A percentile compares a stretch with the other conserved stretches of the same genome.
These are phyloP conservation scores for Spergularia azorica DNA, from an alignment of 179 eudicot genomes.

Conservation along the genomic window DNA sequence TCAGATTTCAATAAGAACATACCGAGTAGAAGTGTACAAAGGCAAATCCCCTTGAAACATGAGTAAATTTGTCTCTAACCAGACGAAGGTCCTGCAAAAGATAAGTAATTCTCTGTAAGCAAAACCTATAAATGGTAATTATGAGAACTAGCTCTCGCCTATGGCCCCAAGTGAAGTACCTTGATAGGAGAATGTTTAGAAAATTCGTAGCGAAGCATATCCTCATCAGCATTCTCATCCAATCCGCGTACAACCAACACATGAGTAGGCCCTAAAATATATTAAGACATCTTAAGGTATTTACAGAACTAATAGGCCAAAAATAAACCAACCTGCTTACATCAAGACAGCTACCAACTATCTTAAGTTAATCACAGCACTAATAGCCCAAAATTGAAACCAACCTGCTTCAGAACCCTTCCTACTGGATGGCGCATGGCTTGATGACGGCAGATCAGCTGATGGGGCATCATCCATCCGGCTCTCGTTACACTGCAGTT, in stretches of 20 bases:
- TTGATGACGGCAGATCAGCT: conserved; percentile 83
- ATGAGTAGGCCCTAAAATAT: conserved; percentile 84
- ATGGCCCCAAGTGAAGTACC: conserved; percentile 40
- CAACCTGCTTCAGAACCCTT: conserved; percentile 51
- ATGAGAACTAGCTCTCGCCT: background rate
- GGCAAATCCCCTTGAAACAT: conserved; percentile 97
- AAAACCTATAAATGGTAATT: conserved; percentile 1
- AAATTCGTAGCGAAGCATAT: conserved; percentile 98
- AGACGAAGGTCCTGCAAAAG: conserved; percentile 93
- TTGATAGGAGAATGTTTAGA: conserved; percentile 98
- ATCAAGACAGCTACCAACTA: no score
- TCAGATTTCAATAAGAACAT: conserved; percentile 29
- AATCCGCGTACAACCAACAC: conserved; percentile 97
- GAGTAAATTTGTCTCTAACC: conserved; percentile 96
- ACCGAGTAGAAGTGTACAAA: conserved; percentile 92
- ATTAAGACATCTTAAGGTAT: background rate
- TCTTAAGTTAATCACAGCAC: no score
- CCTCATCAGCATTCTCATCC: conserved; percentile 99
- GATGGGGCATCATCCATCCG: conserved; percentile 94
- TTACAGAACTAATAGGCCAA: no score
- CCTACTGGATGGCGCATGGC: conserved; percentile 56
- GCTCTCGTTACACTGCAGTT: conserved; percentile 86
- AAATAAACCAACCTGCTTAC: no score
- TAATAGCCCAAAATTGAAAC: no score
- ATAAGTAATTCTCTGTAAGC: conserved; percentile 17